Evolutionary conservation across 495 filamentous ascomycete genomes (phyloP).

Genomic region (Wilcoxina mikolae): DNA sequence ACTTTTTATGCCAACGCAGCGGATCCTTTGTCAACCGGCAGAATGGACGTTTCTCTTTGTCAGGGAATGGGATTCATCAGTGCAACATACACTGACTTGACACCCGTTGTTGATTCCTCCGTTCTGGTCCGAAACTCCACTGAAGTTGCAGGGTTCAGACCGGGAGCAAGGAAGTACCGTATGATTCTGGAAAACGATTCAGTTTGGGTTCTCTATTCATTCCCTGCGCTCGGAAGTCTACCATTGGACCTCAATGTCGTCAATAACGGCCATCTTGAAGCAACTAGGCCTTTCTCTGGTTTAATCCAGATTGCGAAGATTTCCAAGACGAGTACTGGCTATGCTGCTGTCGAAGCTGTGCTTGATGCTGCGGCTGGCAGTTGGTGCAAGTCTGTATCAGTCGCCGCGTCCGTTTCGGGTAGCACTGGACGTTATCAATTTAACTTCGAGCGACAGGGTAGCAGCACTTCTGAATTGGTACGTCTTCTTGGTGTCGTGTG

Average conservation of each 20-base stretch:
- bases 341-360: conserved; percentile 44
- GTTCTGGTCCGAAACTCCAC: conserved; percentile 27
- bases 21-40: not conserved
- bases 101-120: conserved; percentile 58
- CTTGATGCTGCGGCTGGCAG: conserved; percentile 63
- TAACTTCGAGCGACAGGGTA: conserved; percentile 33
- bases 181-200: conserved; percentile 53
- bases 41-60: conserved; percentile 9
- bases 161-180: conserved; percentile 60
- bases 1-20: conserved; percentile 5
- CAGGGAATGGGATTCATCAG: conserved; percentile 83
- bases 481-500: not conserved
- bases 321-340: conserved; percentile 14
- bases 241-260: not conserved
- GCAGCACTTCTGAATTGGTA: conserved; percentile 3
- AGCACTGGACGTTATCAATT: conserved; percentile 43
- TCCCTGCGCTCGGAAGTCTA: conserved; percentile 30
- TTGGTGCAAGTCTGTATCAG: conserved; percentile 45
- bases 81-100: conserved; percentile 50
- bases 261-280: conserved; percentile 6
- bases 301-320: conserved; percentile 65
- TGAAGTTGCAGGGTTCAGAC: conserved; percentile 12
- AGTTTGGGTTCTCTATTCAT: conserved; percentile 67
- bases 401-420: conserved; percentile 44
- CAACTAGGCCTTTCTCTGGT: conserved; percentile 37